These are phyloP conservation scores for Diatrype stigma DNA, from an alignment of 2,329 filamentous ascomycete species.

Conservation along the genomic window DNA sequence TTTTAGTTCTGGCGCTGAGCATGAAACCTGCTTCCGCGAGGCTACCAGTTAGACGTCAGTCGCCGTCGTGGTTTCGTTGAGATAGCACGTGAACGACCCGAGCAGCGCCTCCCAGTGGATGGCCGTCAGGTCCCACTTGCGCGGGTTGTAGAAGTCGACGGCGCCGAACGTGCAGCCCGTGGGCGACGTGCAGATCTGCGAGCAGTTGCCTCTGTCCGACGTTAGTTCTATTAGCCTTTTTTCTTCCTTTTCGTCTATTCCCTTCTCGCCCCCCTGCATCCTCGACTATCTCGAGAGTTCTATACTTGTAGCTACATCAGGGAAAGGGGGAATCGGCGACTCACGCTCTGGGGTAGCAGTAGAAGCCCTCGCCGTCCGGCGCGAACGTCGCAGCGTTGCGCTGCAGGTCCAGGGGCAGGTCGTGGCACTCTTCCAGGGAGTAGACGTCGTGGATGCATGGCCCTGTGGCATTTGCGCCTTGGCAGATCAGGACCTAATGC, in stretches of 20 bases:
- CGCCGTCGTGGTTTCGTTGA: constrained; percentile 21
- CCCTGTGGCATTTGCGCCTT: constrained; percentile 45
- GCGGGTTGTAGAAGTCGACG: constrained; percentile 39
- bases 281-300: no score
- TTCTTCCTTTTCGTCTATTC: no score
- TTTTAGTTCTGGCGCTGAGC: background rate
- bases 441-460: constrained; percentile 41
- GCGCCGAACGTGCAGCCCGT: constrained; percentile 49
- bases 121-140: constrained; percentile 44
- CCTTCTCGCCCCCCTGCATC: no score
- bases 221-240: background rate
- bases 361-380: constrained; percentile 44
- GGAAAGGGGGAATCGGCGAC: constrained; percentile 3
- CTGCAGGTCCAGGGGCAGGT: constrained; percentile 37
- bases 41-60: constrained; percentile 3
- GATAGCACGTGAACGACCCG: constrained; percentile 33
- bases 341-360: constrained; percentile 41
- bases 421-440: constrained; percentile 39
- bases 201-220: constrained; percentile 30
- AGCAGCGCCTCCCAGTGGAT: constrained; percentile 42
- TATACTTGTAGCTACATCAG: no score
- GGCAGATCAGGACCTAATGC: constrained; percentile 45
- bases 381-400: constrained; percentile 46
- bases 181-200: constrained; percentile 43
- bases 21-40: no score